A percentile compares a stretch with the other conserved stretches of the same genome.
Evolutionary conservation across 2,329 filamentous ascomycete genomes (phyloP).

Genomic region (Trichoderma simmonsii): DNA sequence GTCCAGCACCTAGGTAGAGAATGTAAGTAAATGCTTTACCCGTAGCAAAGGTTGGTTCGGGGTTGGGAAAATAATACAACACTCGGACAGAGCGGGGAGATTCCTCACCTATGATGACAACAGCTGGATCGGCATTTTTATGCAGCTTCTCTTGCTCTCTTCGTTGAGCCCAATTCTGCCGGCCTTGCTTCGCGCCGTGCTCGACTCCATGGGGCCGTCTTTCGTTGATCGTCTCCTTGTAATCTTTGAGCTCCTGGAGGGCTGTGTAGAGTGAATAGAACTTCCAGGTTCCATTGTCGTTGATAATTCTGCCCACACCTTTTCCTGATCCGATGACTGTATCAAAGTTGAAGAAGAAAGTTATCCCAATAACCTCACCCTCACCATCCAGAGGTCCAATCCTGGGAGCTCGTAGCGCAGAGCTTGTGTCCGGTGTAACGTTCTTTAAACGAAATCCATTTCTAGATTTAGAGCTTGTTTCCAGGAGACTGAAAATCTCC

Average conservation of each 20-base stretch:
- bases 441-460: constrained; percentile 42
- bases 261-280: constrained; percentile 62
- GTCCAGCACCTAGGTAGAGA: constrained; percentile 49
- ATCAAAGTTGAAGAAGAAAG: constrained; percentile 54
- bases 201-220: constrained; percentile 54
- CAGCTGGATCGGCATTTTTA: constrained; percentile 49
- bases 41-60: neutral
- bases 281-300: constrained; percentile 51
- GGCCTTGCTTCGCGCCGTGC: constrained; percentile 49
- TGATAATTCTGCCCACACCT: constrained; percentile 53
- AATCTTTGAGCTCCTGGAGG: constrained; percentile 51
- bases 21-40: neutral
- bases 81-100: neutral
- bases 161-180: constrained; percentile 60
- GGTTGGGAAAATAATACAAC: neutral
- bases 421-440: constrained; percentile 46
- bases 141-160: constrained; percentile 48
- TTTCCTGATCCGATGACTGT: constrained; percentile 53
- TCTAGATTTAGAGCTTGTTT: constrained; percentile 28
- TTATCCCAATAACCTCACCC: constrained; percentile 50
- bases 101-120: constrained; percentile 58
- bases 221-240: constrained; percentile 47
- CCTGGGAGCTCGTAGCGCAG: constrained; percentile 42
- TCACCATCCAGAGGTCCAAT: constrained; percentile 46
- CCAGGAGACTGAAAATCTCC: constrained; percentile 40